Base-by-base conservation (phyloP, 371 early-diverging fungal species). In the Parasitella parasitica region DNA sequence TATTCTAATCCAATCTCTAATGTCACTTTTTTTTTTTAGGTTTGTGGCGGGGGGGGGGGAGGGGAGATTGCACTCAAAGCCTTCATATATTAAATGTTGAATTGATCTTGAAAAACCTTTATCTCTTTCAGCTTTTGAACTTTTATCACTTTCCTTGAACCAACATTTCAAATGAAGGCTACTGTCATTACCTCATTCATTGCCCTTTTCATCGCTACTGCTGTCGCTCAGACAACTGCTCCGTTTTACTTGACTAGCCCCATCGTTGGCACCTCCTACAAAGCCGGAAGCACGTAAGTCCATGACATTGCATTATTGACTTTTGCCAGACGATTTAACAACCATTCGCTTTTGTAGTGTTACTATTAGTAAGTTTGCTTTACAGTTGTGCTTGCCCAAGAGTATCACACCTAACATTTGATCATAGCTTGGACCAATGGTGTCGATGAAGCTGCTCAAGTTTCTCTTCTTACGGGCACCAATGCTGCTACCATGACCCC, bases 171-270 rank as follows among this genome's bases (percentile, higher is more conserved):
- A 13, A 61, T 61, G 61, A 54, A 48, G 48, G 36, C 37, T 48
- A 22, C 54, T 20, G 15, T 54, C 27, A 24, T 61, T 26, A 18
- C 22, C 7, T 22, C 39, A 39, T 38, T 61, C 37, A 24, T 64
- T 35, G 49, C 61, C 11, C 50, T 62, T 48, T 26, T 65, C 15
- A 28, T 64, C 9, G 41, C 61, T 24, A 27, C 59, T 27, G 59
- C 55, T 41, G 55, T 51, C 18, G 68, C 72, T 43, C 65, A 72
- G 36, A 41, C 59, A 26, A 39, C 57, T n/a, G n/a, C 38, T 37
- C 59, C 64, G 15, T 72, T 64, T 34, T 72, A 72, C 26, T 57
- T 72, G 32, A 72, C 72, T 3, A 48, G 59, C 30, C 72, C 72
- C 15, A 62, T 72, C 16, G 53, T 43, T 43, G 66, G 66, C 3